Base-by-base conservation (phyloP, 805 yeast genomes). In the Yarrowia keelungensis region DNA sequence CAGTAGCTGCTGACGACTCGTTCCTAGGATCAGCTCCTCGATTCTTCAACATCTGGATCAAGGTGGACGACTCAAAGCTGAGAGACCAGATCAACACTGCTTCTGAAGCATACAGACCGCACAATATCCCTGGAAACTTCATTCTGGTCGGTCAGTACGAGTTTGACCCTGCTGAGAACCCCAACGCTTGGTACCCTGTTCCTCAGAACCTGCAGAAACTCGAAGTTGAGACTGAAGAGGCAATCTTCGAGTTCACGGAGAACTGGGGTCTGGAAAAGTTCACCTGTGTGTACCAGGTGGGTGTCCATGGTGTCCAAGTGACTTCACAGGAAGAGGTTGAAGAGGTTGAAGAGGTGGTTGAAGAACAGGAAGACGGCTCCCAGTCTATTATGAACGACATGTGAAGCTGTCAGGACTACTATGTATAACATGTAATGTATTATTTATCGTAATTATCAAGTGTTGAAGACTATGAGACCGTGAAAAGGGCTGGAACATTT, bases 251-350 rank as follows among this genome's bases (percentile, higher is more conserved):
- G 26, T 69, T 77, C 49, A 73, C 70, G 10, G 73, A 73, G 53
- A 77, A 77, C 70, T 77, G 79, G 79, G 80, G 80, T 0, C 70
- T 70, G 41, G 69, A 69, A n/a, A 69, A 67, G n/a, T 73, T 56
- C 66, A 77, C 78, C 9, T 77, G 79, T 69, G 51, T 77, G 9
- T 77, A 77, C 68, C 71, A 76, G 62, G 71, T 75, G 35, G 67
- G 67, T 9, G 67, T 46, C 26, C 65, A 59, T 35, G 65, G 65
- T 3, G 19, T 45, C 11, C 65, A 59, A 26, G 32, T 26, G 42
- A n/a, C 43, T 9, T 32, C 53, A 15, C 38, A 49, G n/a, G 56
- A 35, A 3, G 45, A n/a, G 16, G 45, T 12, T 16, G 22, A 26
- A 4, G 64, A 42, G n/a, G 26, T 15, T 36, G 58, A 36, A 11